phyloP scores from a whole-genome alignment of 2,329 filamentous ascomycete genomes.

The Cephalotrichum gorgonifer region DNA sequence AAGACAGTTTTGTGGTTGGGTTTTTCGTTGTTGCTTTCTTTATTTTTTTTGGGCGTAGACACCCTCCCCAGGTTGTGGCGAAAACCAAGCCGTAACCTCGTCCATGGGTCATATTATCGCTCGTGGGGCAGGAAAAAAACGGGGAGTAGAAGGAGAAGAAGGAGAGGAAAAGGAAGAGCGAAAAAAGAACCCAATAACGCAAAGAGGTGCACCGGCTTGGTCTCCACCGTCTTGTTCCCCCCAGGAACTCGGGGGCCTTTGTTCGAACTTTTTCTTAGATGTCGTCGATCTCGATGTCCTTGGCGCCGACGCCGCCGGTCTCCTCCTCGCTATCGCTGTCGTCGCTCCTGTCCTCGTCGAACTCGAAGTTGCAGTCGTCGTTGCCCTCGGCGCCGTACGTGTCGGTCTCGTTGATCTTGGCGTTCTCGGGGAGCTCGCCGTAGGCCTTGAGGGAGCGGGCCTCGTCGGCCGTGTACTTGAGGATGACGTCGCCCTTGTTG shows the following conservation, averaged over 20 bases:
- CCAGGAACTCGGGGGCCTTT: too few relatives aligned
- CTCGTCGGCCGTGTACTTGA: constrained; percentile 95
- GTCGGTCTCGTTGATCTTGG: constrained; percentile 99
- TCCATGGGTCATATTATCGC: not conserved
- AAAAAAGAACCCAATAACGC: not conserved
- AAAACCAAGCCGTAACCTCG: too few relatives aligned
- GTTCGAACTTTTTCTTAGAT: constrained; percentile 49
- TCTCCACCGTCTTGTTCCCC: too few relatives aligned
- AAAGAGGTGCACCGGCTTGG: too few relatives aligned
- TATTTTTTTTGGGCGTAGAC: too few relatives aligned
- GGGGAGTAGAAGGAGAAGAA: not conserved
- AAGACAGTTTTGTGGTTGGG: constrained; percentile 40
- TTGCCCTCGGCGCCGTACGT: constrained; percentile 86
- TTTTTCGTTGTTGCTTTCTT: too few relatives aligned
- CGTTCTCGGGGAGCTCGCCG: constrained; percentile 90
- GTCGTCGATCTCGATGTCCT: constrained; percentile 84
- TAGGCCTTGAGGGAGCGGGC: constrained; percentile 92
- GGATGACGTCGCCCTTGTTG: constrained; percentile 92
- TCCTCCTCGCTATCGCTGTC: constrained; percentile 33
- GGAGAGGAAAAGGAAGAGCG: not conserved
- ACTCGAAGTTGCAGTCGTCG: constrained; percentile 96
- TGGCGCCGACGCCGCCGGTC: constrained; percentile 41
- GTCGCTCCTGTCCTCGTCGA: constrained; percentile 81
- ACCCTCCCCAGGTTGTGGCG: too few relatives aligned
- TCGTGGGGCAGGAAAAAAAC: not conserved